Base-by-base conservation (phyloP, 768 basidiomycete genomes). In the Suillus fuscotomentosus region DNA sequence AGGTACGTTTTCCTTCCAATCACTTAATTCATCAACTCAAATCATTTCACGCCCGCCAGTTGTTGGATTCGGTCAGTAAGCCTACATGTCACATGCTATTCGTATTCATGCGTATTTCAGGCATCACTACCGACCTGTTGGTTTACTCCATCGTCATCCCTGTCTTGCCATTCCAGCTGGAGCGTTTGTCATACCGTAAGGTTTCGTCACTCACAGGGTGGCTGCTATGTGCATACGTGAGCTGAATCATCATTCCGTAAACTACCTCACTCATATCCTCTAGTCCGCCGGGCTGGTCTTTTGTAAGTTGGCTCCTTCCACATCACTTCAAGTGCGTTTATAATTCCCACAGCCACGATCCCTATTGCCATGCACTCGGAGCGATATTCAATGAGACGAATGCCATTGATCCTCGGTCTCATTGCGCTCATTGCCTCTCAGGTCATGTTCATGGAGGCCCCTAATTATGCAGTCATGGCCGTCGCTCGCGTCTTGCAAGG, bases 101-200 rank as follows among this genome's bases (percentile, higher is more conserved):
- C 13, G 11, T 47, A 10, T 61, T 45, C 15, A 41, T 17, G 41
- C 61, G 64, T 1, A 63, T 24, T 45, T 22, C 34, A 80, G 78
- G 79, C 11, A 76, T 79, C 51, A 76, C 76, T 3, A 83, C 82
- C 1, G 88, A 88, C 70, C 68, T 86, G 1, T 72, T 88, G n/a
- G 83, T 86, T 11, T 88, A 88, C 68, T 84, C 86, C 5, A 78
- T 86, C 34, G 84, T 88, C 63, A 83, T 88, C 39, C 87, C 88
- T 10, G 86, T 88, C 38, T 79, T 88, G 63, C 87, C 88, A 2
- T 88, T 88, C 69, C 86, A 85, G 41, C 81, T 89, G 27, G 81
- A 87, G 68, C 71, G 63, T 6, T 78, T 88, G 55, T 73, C 79
- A 0, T 84, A 84, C 63, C 69, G 71, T 9, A 62, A 74, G 13